Conservation (phyloP, 2,329 filamentous ascomycete species). For the Davidsoniella virescens region DNA sequence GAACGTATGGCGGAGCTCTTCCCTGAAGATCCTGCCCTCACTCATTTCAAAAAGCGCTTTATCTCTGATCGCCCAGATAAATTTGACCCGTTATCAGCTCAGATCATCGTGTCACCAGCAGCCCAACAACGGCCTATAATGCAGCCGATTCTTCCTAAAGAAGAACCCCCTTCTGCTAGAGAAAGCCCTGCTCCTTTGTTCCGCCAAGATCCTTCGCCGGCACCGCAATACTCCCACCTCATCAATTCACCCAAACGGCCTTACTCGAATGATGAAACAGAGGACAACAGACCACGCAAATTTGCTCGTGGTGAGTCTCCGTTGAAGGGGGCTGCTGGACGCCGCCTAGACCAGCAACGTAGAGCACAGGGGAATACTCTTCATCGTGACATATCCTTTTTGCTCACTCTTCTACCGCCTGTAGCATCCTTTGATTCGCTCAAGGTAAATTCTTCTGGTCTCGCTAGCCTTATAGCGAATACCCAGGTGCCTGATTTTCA, state of each 20-base stretch:
- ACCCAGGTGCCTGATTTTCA: constrained; percentile 47
- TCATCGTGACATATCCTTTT: constrained; percentile 49
- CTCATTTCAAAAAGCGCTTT: constrained; percentile 63
- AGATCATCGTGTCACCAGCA: constrained; percentile 65
- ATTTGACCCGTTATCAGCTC: constrained; percentile 71
- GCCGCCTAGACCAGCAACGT: constrained; percentile 65
- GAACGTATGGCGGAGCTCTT: constrained; percentile 88
- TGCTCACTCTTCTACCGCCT: constrained; percentile 58
- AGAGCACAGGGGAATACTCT: constrained; percentile 50
- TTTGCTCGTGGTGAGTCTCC: constrained; percentile 80
- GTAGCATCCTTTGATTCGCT: constrained; percentile 21
- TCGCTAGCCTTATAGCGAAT: constrained; percentile 56
- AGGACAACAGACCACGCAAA: constrained; percentile 63
- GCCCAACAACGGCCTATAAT: constrained; percentile 56
- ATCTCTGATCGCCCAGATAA: constrained; percentile 34
- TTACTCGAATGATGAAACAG: constrained; percentile 53
- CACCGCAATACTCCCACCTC: constrained; percentile 30
- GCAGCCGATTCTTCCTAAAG: constrained; percentile 28
- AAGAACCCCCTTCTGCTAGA: constrained; percentile 29
- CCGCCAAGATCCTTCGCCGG: constrained; percentile 18
- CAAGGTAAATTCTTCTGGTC: constrained; percentile 38
- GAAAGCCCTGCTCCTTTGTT: constrained; percentile 27
- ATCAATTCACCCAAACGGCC: constrained; percentile 45
- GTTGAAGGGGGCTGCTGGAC: constrained; percentile 75
- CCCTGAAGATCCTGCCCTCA: constrained; percentile 65